Evolutionary conservation across 2,329 filamentous ascomycete species (phyloP).

Genomic region (Phaeosphaeriaceae sp.): DNA sequence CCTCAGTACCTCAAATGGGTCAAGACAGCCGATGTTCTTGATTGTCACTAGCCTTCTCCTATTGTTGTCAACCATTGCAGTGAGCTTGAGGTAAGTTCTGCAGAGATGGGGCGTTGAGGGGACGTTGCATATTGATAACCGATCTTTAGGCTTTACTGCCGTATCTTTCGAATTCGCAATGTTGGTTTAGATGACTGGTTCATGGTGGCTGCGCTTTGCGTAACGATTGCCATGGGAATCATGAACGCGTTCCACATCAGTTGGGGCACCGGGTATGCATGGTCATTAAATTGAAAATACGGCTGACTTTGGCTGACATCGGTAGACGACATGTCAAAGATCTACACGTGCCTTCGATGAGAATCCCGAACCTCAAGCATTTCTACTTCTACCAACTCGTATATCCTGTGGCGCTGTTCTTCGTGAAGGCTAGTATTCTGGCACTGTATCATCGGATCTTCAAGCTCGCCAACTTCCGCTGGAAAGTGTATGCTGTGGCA

Average conservation of each 20-base stretch:
- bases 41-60: conserved; percentile 17
- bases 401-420: conserved; percentile 26
- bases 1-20: conserved; percentile 21
- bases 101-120: not conserved
- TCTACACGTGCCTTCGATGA: conserved; percentile 11
- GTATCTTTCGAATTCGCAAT: conserved; percentile 10
- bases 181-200: conserved; percentile 25
- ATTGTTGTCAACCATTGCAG: conserved; percentile 14
- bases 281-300: not conserved
- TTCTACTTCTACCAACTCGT: conserved; percentile 33
- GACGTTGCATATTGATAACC: not conserved
- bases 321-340: conserved; percentile 14
- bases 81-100: not conserved
- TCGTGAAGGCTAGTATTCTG: conserved; percentile 30
- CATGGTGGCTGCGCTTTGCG: conserved; percentile 15
- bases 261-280: conserved; percentile 7
- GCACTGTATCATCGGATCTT: conserved; percentile 31
- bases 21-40: conserved; percentile 26
- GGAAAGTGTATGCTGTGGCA: conserved; percentile 9
- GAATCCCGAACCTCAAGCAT: conserved; percentile 24
- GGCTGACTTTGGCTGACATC: not conserved
- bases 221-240: conserved; percentile 5
- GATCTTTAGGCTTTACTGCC: conserved; percentile 17
- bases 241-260: conserved; percentile 7
- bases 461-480: conserved; percentile 15